phyloP scores from a whole-genome alignment of 2,329 filamentous ascomycete species.

The Colletotrichum truncatum region DNA sequence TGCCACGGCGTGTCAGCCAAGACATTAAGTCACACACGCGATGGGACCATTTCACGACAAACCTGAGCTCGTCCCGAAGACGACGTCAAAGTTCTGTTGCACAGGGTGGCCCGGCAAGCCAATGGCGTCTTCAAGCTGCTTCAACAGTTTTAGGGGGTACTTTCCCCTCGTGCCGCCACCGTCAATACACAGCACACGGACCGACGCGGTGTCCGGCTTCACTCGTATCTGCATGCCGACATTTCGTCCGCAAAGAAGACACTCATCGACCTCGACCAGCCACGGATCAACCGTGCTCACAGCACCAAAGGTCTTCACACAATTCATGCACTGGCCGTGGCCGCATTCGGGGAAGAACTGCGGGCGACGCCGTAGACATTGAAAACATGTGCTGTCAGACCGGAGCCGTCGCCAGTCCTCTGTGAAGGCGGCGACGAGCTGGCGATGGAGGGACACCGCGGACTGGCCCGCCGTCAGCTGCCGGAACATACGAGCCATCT shows the following conservation, averaged over 20 bases:
- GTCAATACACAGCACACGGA: conserved; percentile 24
- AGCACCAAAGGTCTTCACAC: background rate
- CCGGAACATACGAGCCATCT: background rate
- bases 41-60: background rate
- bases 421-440: background rate
- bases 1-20: background rate
- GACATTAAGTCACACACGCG: background rate
- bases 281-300: background rate
- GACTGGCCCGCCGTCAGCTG: background rate
- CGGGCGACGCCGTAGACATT: background rate
- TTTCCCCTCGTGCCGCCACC: conserved; percentile 40
- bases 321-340: background rate
- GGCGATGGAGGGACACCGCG: background rate
- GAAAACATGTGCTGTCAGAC: background rate
- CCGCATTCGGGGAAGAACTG: background rate
- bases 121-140: conserved; percentile 36
- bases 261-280: background rate
- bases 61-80: conserved; percentile 12
- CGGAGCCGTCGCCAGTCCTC: background rate
- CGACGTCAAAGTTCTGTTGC: conserved; percentile 5
- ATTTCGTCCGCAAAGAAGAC: background rate
- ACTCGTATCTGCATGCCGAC: background rate
- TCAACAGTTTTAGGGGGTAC: conserved; percentile 38
- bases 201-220: background rate
- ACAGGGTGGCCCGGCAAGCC: background rate